These are phyloP conservation scores for Pulveroboletus ravenelii DNA, from an alignment of 768 basidiomycete species.

Conservation along the genomic window DNA sequence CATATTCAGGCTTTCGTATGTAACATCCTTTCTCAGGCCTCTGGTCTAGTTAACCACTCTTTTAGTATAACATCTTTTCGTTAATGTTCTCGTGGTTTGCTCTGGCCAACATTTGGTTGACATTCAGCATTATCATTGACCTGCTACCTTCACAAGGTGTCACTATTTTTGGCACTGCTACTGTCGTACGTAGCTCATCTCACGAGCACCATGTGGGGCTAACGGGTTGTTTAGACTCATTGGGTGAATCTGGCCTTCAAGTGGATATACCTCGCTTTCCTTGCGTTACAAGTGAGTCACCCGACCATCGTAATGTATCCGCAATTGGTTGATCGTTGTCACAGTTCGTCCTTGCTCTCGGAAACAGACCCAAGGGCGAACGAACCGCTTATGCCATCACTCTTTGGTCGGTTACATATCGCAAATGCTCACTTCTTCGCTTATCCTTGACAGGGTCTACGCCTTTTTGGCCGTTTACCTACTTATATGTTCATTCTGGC, in stretches of 20 bases:
- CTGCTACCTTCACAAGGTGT: conserved; percentile 57
- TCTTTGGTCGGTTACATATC: conserved; percentile 49
- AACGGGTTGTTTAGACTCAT: conserved; percentile 49
- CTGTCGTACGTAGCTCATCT: conserved; percentile 49
- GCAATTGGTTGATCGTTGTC: background rate
- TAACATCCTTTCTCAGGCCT: conserved; percentile 10
- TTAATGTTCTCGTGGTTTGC: conserved; percentile 93
- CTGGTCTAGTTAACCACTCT: background rate
- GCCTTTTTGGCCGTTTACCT: conserved; percentile 81
- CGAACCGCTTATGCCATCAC: conserved; percentile 64
- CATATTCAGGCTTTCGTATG: conserved; percentile 87
- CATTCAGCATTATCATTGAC: conserved; percentile 94
- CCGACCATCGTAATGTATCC: background rate
- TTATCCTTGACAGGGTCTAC: conserved; percentile 57
- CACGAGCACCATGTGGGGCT: background rate
- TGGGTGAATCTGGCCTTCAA: conserved; percentile 81
- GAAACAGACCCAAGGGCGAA: conserved; percentile 89
- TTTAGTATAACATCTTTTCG: conserved; percentile 78
- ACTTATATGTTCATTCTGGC: conserved; percentile 79
- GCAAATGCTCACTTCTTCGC: background rate
- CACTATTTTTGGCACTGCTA: conserved; percentile 66
- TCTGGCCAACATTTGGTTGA: conserved; percentile 87
- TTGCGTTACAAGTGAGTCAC: conserved; percentile 62
- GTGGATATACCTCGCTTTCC: conserved; percentile 84
- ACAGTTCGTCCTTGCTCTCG: conserved; percentile 66